These are phyloP conservation scores for Podospora australis DNA, from an alignment of 495 filamentous ascomycete genomes.

Conservation along the genomic window DNA sequence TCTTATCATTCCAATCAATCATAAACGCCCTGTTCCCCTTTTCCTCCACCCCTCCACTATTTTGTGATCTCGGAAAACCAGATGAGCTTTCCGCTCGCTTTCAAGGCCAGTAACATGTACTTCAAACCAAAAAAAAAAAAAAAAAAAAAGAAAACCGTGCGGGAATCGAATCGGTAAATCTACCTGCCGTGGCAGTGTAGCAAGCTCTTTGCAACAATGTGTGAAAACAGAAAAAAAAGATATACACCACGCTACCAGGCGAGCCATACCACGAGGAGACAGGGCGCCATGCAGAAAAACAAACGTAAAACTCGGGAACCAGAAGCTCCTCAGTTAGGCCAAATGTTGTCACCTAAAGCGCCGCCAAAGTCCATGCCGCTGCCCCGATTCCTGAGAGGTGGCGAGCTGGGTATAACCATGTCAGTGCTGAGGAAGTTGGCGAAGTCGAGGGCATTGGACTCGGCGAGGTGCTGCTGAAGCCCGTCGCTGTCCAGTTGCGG, in stretches of 20 bases:
- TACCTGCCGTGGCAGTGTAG: too few relatives aligned
- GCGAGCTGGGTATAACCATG: slow-evolving; percentile 47
- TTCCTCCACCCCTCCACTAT: too few relatives aligned
- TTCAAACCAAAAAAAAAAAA: not conserved
- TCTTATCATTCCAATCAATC: too few relatives aligned
- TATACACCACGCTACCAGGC: too few relatives aligned
- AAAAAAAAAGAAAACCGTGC: not conserved
- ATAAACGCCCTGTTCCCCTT: not conserved
- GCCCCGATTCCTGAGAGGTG: slow-evolving; percentile 31
- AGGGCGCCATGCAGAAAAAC: slow-evolving; percentile 5
- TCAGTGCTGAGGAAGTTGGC: slow-evolving; percentile 44
- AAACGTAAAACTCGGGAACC: not conserved
- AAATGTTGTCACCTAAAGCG: slow-evolving; percentile 14
- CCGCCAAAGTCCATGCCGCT: slow-evolving; percentile 19
- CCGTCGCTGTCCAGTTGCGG: slow-evolving; percentile 36
- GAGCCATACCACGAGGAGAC: too few relatives aligned
- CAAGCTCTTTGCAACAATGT: too few relatives aligned
- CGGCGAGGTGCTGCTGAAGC: slow-evolving; percentile 17
- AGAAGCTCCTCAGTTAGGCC: slow-evolving; percentile 5
- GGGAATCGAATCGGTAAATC: too few relatives aligned
- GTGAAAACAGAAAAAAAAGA: too few relatives aligned
- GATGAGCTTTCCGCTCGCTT: too few relatives aligned
- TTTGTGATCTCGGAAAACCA: too few relatives aligned
- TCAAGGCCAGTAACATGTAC: too few relatives aligned
- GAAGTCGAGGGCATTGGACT: slow-evolving; percentile 32